phyloP scores from a whole-genome alignment of 768 basidiomycete species.

The Termitomyces sp. region DNA sequence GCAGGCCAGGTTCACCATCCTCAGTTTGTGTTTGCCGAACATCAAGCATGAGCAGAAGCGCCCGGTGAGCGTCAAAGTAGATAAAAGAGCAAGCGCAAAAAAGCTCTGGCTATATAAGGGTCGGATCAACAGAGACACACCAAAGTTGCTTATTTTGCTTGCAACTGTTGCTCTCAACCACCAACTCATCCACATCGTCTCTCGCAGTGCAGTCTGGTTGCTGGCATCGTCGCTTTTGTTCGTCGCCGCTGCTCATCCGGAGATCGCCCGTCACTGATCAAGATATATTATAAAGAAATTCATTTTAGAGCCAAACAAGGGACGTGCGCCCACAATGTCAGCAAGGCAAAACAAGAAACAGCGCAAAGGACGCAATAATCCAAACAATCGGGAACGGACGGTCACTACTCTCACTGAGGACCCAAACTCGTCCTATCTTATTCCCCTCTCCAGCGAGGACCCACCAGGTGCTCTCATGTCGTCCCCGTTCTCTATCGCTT shows the following conservation, averaged over 20 bases:
- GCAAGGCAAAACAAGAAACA: conserved; percentile 60
- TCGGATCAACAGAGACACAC: conserved; percentile 20
- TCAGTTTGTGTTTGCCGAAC: not conserved
- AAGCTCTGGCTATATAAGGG: conserved; percentile 14
- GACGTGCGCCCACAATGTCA: conserved; percentile 40
- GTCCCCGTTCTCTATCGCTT: conserved; percentile 33
- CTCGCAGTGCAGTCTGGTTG: not conserved
- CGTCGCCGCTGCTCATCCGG: conserved; percentile 12
- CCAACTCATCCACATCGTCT: conserved; percentile 1
- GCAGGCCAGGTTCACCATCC: too few relatives aligned
- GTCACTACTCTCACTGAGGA: conserved; percentile 65
- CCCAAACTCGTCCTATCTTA: conserved; percentile 49
- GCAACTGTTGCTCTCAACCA: conserved; percentile 9
- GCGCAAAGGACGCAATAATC: conserved; percentile 47
- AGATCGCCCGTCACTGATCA: conserved; percentile 20
- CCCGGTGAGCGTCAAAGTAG: not conserved
- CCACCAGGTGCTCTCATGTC: conserved; percentile 36
- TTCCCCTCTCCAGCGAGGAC: conserved; percentile 51
- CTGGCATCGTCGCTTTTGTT: conserved; percentile 5
- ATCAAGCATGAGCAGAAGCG: not conserved
- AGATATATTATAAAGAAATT: conserved; percentile 15
- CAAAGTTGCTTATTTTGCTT: conserved; percentile 13
- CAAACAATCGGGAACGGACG: conserved; percentile 61
- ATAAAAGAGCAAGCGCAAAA: not conserved
- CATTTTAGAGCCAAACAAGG: conserved; percentile 17